Conservation (phyloP, 208 protist species). For the Strigomonas galati region DNA sequence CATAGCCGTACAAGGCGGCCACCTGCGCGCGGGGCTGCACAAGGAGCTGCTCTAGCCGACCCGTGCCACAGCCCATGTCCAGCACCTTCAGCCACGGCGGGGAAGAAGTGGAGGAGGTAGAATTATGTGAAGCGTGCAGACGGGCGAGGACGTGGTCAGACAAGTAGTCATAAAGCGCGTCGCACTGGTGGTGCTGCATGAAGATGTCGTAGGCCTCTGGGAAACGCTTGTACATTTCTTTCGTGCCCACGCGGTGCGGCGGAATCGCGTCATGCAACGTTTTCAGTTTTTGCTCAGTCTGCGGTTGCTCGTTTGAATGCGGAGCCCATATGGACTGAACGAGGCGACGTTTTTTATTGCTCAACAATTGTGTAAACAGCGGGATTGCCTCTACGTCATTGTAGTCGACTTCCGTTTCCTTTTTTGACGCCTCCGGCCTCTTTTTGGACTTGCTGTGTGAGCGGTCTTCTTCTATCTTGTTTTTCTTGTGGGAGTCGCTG, state of each 20-base stretch:
- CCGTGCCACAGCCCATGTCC: constrained; percentile 83
- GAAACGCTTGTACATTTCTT: constrained; percentile 82
- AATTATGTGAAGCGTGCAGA: neutral
- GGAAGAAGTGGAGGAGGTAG: neutral
- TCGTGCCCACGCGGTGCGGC: constrained; percentile 70
- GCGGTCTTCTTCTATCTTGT: neutral
- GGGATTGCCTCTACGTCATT: constrained; percentile 11
- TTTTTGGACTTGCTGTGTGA: constrained; percentile 13
- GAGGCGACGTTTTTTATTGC: constrained; percentile 15
- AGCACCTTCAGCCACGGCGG: constrained; percentile 38
- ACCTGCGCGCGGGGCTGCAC: constrained; percentile 39
- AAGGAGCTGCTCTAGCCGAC: constrained; percentile 61
- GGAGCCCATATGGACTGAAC: constrained; percentile 27
- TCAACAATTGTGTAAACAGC: constrained; percentile 20
- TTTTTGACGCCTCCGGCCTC: too few species aligned
- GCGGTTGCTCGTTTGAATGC: too few species aligned
- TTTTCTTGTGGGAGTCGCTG: too few species aligned
- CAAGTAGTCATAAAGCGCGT: constrained; percentile 3
- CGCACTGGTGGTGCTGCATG: constrained; percentile 70
- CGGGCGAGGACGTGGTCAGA: neutral
- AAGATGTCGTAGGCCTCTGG: constrained; percentile 72
- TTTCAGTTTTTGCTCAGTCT: too few species aligned
- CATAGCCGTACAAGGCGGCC: constrained; percentile 63
- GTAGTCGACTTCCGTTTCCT: neutral
- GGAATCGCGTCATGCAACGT: constrained; percentile 22